Percentiles rank a stretch among this genome's conserved stretches.
These are phyloP conservation scores for Pezicula rhizophila DNA, from an alignment of 2,329 filamentous ascomycete genomes.

Conservation along the genomic window DNA sequence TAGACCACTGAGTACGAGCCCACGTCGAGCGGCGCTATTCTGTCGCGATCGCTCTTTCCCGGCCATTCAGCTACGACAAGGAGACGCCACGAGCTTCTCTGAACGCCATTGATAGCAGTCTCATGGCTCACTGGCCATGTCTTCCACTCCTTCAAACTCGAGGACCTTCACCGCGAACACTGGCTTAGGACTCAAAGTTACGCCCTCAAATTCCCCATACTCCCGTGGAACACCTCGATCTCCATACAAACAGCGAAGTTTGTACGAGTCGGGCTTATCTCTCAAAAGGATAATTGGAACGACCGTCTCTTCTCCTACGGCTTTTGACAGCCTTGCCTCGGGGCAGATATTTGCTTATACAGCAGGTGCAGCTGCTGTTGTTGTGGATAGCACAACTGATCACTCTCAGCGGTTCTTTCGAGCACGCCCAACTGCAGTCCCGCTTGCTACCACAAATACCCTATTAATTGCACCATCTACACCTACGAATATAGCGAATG, in stretches of 20 bases:
- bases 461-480: constrained; percentile 48
- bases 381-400: constrained; percentile 57
- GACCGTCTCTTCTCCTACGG: constrained; percentile 76
- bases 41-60: constrained; percentile 9
- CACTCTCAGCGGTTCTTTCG: constrained; percentile 82
- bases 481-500: constrained; percentile 53
- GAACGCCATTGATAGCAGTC: neutral
- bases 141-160: constrained; percentile 27
- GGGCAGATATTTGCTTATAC: constrained; percentile 76
- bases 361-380: constrained; percentile 87
- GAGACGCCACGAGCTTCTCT: neutral
- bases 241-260: constrained; percentile 41
- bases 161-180: constrained; percentile 26
- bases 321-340: constrained; percentile 74
- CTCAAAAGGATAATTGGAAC: constrained; percentile 85
- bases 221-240: constrained; percentile 58
- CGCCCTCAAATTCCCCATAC: constrained; percentile 72
- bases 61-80: neutral
- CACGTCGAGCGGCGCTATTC: neutral
- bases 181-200: constrained; percentile 49
- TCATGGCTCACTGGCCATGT: constrained; percentile 27
- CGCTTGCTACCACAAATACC: constrained; percentile 48
- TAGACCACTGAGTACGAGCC: constrained; percentile 3
- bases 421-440: constrained; percentile 71
- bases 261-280: constrained; percentile 56